phyloP scores from a whole-genome alignment of 192 early-diverging fungal species.

The Backusella tuberculispora region DNA sequence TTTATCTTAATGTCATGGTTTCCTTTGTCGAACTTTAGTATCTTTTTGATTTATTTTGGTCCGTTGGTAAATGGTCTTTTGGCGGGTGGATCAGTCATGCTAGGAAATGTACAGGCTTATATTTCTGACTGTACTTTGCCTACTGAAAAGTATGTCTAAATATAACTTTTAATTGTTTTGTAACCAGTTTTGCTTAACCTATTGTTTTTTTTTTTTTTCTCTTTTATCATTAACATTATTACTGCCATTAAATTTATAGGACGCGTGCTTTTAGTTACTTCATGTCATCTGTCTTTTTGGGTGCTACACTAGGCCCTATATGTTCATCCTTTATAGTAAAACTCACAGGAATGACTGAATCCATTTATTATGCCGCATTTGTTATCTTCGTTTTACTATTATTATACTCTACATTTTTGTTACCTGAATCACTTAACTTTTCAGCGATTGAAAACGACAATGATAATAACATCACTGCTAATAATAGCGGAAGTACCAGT shows the following conservation, averaged over 20 bases:
- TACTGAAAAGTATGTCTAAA: slow-evolving; percentile 13
- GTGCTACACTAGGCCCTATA: background rate
- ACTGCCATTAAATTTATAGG: background rate
- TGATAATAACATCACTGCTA: too few relatives aligned
- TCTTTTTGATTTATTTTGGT: slow-evolving; percentile 28
- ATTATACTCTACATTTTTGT: background rate
- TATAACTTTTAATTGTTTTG: background rate
- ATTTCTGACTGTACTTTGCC: slow-evolving; percentile 37
- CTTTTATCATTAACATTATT: too few relatives aligned
- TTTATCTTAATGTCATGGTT: slow-evolving; percentile 18
- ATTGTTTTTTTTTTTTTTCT: too few relatives aligned
- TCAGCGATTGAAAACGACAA: background rate
- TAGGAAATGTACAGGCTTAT: slow-evolving; percentile 38
- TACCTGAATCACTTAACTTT: background rate
- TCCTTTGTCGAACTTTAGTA: slow-evolving; percentile 18
- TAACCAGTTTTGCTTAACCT: too few relatives aligned
- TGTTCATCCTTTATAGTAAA: background rate
- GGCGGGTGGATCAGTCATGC: slow-evolving; percentile 25
- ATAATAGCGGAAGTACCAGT: background rate
- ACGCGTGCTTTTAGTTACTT: slow-evolving; percentile 10
- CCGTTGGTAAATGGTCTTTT: slow-evolving; percentile 34
- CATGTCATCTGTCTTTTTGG: slow-evolving; percentile 24
- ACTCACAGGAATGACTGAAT: background rate
- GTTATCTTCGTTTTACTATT: background rate
- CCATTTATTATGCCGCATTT: background rate